Base-by-base conservation (phyloP, 306 rosid species). In the Aeschynomene evenia region DNA sequence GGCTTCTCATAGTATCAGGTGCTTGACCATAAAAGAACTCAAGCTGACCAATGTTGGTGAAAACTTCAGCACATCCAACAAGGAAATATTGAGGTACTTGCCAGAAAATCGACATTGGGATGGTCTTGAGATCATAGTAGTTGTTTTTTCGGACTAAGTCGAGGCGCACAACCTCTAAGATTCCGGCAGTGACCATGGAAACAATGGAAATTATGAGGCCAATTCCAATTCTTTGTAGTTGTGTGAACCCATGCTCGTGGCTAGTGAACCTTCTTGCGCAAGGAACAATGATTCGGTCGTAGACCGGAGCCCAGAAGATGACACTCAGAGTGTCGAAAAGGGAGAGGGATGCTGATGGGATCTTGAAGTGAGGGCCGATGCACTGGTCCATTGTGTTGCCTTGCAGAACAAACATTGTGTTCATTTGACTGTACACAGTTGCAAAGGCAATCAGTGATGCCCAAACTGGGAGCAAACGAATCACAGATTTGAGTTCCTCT, bases 1-100 rank as follows among this genome's bases (percentile, higher is more conserved):
- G 23, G 71, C 98, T 92, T 85, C 98, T 81, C 95, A 92, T 84
- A 5, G 96, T 87, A 55, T 92, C 98, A 2, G 96, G 98, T 21
- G 98, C 91, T 54, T 90, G 88, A 70, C 77, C 88, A 52, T 90
- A 90, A 74, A 80, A 90, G 42, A 90, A 90, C 77, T 87, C 94
- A 36, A 87, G 1, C 74, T 75, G 82, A 31, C 90, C 96, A 50
- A 90, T 85, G 78, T 79, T 76, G 19, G 88, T 79, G 66, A 90
- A 87, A 36, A 87, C 91, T 40, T 90, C 89, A 2, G 96, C 88
- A 80, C 98, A 92, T 26, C 98, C 98, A n/a, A 89, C 50, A 3
- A 92, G 76, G 49, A 92, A 84, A 71, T 92, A 92, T 65, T 84
- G 96, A 0, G 98, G 98, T 2, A 87, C 85, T 79, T 92, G 96